These are phyloP conservation scores for Amphichorda felina DNA, from an alignment of 2,329 filamentous ascomycete genomes.

Conservation along the genomic window DNA sequence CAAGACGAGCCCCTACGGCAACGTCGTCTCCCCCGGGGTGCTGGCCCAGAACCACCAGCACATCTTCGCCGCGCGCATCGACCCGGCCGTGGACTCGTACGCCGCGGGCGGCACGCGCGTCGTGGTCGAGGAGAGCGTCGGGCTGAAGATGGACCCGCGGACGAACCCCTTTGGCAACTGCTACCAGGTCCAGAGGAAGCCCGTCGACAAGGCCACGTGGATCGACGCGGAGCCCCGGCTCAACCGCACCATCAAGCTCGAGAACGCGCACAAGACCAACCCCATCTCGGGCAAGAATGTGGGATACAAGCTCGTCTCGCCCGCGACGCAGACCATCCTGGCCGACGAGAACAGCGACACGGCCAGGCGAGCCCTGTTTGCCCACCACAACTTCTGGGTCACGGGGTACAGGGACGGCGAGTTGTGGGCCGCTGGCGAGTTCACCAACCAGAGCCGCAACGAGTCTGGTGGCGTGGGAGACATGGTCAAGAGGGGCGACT, in stretches of 20 bases:
- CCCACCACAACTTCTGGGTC: constrained; percentile 34
- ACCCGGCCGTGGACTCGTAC: constrained; percentile 46
- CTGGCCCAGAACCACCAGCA: constrained; percentile 62
- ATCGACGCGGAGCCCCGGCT: constrained; percentile 40
- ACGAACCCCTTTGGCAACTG: constrained; percentile 51
- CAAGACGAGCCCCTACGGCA: constrained; percentile 40
- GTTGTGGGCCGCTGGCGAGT: constrained; percentile 37
- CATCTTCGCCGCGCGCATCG: constrained; percentile 52
- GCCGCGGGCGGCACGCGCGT: constrained; percentile 36
- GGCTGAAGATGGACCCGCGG: constrained; percentile 27
- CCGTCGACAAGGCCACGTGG: constrained; percentile 30
- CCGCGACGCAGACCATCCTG: constrained; percentile 32
- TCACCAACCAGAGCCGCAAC: constrained; percentile 33
- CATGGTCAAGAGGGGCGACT: constrained; percentile 33
- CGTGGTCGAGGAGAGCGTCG: constrained; percentile 24
- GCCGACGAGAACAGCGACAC: constrained; percentile 30
- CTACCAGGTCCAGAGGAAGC: constrained; percentile 40
- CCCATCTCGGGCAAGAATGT: constrained; percentile 33
- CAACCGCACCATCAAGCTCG: constrained; percentile 37
- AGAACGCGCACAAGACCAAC: constrained; percentile 33
- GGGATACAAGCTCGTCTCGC: constrained; percentile 35
- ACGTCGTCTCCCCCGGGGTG: constrained; percentile 50
- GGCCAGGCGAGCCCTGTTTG: constrained; percentile 29
- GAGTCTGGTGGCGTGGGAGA: constrained; percentile 30
- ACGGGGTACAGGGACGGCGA: constrained; percentile 36